A percentile compares a stretch with the other conserved stretches of the same genome.
phyloP scores from a whole-genome alignment of 2,329 filamentous ascomycete genomes.

The Diaporthe sp. region DNA sequence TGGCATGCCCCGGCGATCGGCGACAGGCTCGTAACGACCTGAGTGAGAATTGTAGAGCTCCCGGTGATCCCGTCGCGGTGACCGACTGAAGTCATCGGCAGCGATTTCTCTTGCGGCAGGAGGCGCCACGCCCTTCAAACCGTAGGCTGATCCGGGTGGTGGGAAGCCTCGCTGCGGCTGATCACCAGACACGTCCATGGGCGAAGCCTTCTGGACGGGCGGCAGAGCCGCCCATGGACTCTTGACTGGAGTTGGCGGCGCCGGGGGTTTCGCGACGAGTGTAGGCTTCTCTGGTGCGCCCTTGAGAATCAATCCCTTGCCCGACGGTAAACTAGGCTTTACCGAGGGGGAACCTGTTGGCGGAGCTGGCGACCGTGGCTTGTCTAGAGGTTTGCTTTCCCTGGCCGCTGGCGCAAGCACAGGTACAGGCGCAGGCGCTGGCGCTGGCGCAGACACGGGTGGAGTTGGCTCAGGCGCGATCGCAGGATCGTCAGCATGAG shows the following conservation, averaged over 20 bases:
- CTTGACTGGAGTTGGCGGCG: constrained; percentile 79
- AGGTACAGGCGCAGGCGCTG: constrained; percentile 46
- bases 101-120: constrained; percentile 85
- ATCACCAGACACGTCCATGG: constrained; percentile 67
- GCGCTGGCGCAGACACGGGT: constrained; percentile 44
- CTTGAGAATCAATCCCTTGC: constrained; percentile 76
- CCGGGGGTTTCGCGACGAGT: constrained; percentile 79
- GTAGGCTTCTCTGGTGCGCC: constrained; percentile 78
- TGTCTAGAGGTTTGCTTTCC: constrained; percentile 54
- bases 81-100: constrained; percentile 91
- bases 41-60: constrained; percentile 97
- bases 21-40: constrained; percentile 90
- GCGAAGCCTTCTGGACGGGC: constrained; percentile 85
- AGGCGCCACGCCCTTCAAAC: constrained; percentile 67
- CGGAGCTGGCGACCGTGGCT: constrained; percentile 56
- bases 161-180: constrained; percentile 60
- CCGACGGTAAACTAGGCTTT: constrained; percentile 64
- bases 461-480: constrained; percentile 46
- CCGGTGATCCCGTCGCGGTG: constrained; percentile 83
- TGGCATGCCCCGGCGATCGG: constrained; percentile 79
- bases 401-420: constrained; percentile 41
- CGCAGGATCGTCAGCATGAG: constrained; percentile 69
- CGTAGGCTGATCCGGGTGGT: constrained; percentile 66
- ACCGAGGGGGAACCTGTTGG: constrained; percentile 55
- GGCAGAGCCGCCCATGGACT: constrained; percentile 93